These are phyloP conservation scores for Chrysanthemum makinoi DNA, from an alignment of 129 eudicot species.

Conservation along the genomic window DNA sequence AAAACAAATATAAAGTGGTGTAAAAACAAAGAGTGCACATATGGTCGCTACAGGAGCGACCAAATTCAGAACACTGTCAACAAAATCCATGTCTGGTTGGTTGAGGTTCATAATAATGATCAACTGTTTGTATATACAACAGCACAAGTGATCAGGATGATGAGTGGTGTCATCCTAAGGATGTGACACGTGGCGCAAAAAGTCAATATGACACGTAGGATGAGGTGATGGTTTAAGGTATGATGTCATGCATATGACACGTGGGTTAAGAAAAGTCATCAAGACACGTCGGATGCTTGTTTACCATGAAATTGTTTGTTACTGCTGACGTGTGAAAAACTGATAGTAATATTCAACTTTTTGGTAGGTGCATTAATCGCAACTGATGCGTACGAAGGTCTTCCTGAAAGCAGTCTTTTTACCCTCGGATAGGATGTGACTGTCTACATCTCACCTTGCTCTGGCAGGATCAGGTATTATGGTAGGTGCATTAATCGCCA, in stretches of 20 bases:
- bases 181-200: constrained; percentile 18
- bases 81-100: constrained; percentile 33
- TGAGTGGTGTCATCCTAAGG: not conserved
- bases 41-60: constrained; percentile 40
- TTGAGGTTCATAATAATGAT: not conserved
- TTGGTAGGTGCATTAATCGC: too few relatives aligned
- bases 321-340: not conserved
- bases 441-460: too few relatives aligned
- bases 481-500: too few relatives aligned
- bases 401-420: too few relatives aligned
- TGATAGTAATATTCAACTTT: not conserved
- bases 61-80: constrained; percentile 29
- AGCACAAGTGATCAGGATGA: too few relatives aligned
- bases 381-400: too few relatives aligned
- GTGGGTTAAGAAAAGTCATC: constrained; percentile 1
- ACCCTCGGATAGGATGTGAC: too few relatives aligned
- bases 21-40: constrained; percentile 20
- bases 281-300: constrained; percentile 8
- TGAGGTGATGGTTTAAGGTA: too few relatives aligned
- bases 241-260: too few relatives aligned
- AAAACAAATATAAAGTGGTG: constrained; percentile 27
- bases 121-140: not conserved
- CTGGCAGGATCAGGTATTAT: too few relatives aligned
- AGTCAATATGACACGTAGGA: constrained; percentile 15
- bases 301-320: not conserved